phyloP scores from a whole-genome alignment of 441 rosid genomes.

The Biscutella auriculata region DNA sequence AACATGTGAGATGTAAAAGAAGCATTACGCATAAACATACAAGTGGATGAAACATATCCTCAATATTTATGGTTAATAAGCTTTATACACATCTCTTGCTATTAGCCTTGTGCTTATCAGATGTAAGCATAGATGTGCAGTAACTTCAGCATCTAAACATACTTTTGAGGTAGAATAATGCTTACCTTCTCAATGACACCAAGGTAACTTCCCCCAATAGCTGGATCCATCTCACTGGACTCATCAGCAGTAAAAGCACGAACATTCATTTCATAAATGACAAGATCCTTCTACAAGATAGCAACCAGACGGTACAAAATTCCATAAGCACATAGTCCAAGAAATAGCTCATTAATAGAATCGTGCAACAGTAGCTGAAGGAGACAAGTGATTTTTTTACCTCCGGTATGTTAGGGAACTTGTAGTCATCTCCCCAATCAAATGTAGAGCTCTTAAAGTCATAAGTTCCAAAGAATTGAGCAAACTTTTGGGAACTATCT shows the following conservation, averaged over 20 bases:
- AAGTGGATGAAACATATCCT: neutral
- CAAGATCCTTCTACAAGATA: slow-evolving; percentile 76
- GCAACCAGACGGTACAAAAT: neutral
- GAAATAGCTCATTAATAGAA: slow-evolving; percentile 5
- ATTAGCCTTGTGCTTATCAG: neutral
- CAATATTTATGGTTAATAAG: neutral
- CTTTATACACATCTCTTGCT: neutral
- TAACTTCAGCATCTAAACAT: neutral
- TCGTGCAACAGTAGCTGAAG: neutral
- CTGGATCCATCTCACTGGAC: slow-evolving; percentile 68
- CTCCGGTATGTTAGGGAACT: slow-evolving; percentile 72
- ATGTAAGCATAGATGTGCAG: neutral
- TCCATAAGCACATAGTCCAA: neutral
- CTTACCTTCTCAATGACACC: slow-evolving; percentile 80
- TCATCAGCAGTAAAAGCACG: slow-evolving; percentile 89
- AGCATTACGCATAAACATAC: neutral
- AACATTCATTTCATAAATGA: slow-evolving; percentile 88
- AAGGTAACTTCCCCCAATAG: slow-evolving; percentile 63
- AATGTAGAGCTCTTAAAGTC: slow-evolving; percentile 72
- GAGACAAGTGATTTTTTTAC: slow-evolving; percentile 23
- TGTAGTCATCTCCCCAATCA: slow-evolving; percentile 72
- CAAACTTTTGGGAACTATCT: slow-evolving; percentile 44
- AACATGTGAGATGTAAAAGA: slow-evolving; percentile 16
- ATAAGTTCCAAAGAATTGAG: slow-evolving; percentile 71
- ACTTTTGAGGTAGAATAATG: neutral